Evolutionary conservation across 352 stramenopile genomes (phyloP).

Genomic region (Phytophthora nicotianae): DNA sequence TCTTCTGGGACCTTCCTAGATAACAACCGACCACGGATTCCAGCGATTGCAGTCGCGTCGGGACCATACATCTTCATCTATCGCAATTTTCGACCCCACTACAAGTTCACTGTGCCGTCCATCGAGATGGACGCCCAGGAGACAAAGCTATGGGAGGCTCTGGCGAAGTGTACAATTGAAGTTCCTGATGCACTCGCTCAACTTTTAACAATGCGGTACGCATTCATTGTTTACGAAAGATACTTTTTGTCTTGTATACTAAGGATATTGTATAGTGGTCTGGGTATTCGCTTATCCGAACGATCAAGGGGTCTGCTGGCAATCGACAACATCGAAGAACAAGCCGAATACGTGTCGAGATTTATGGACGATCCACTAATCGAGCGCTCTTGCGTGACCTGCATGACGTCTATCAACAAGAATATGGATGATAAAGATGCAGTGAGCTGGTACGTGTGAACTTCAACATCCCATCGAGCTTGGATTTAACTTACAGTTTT

Average conservation of each 20-base stretch:
- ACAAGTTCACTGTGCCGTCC: slow-evolving; percentile 88
- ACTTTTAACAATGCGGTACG: slow-evolving; percentile 63
- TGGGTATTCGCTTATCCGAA: slow-evolving; percentile 73
- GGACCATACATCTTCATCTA: slow-evolving; percentile 92
- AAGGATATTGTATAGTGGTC: slow-evolving; percentile 35
- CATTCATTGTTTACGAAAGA: not conserved
- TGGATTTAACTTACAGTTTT: slow-evolving; percentile 2
- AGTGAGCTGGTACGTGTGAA: slow-evolving; percentile 58
- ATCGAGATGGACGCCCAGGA: slow-evolving; percentile 80
- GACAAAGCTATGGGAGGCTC: slow-evolving; percentile 67
- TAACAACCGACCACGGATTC: slow-evolving; percentile 68
- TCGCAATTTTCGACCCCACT: slow-evolving; percentile 90
- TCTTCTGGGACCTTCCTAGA: slow-evolving; percentile 33
- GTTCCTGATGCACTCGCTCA: slow-evolving; percentile 70
- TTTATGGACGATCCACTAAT: slow-evolving; percentile 82
- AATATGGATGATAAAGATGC: slow-evolving; percentile 86
- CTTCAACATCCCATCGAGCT: not conserved
- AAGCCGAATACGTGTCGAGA: slow-evolving; percentile 79
- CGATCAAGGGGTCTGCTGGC: slow-evolving; percentile 72
- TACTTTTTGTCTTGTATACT: slow-evolving; percentile 1
- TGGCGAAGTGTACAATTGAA: slow-evolving; percentile 75
- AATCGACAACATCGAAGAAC: slow-evolving; percentile 84
- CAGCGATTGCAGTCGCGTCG: slow-evolving; percentile 85
- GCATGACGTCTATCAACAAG: slow-evolving; percentile 90
- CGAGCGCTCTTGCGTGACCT: slow-evolving; percentile 82